These are phyloP conservation scores for Emericellopsis cladophorae DNA, from an alignment of 2,329 filamentous ascomycete genomes.

Conservation along the genomic window DNA sequence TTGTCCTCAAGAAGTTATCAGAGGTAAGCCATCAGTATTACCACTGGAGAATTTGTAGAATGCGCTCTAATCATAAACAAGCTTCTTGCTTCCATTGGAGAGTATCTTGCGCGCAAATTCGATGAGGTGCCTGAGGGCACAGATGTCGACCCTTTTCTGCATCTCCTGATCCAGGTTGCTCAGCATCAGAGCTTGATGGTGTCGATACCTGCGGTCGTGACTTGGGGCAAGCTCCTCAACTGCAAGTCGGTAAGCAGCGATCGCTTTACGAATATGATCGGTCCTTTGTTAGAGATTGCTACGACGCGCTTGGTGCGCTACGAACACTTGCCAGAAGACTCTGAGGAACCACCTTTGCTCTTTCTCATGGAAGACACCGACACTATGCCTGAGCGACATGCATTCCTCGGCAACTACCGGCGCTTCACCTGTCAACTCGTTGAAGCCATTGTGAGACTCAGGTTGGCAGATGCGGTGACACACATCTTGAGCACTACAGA, in stretches of 20 bases:
- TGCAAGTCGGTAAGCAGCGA: conserved; percentile 55
- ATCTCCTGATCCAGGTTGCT: conserved; percentile 66
- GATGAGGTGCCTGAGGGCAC: conserved; percentile 47
- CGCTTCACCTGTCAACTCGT: conserved; percentile 82
- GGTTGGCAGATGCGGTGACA: conserved; percentile 71
- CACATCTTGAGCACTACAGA: conserved; percentile 79
- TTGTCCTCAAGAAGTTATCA: conserved; percentile 84
- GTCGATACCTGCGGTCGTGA: conserved; percentile 83
- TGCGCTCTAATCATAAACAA: conserved; percentile 18
- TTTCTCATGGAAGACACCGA: conserved; percentile 92
- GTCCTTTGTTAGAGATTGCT: conserved; percentile 68
- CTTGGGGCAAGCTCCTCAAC: conserved; percentile 74
- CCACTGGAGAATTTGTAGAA: neutral
- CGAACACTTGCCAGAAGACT: conserved; percentile 73
- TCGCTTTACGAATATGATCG: conserved; percentile 51
- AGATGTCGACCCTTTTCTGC: conserved; percentile 64
- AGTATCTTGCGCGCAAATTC: conserved; percentile 71
- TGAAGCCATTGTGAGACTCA: conserved; percentile 71
- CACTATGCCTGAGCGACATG: conserved; percentile 83
- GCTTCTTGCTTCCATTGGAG: conserved; percentile 76
- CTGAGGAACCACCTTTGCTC: conserved; percentile 63
- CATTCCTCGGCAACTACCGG: conserved; percentile 90
- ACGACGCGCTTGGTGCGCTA: conserved; percentile 77
- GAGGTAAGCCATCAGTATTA: conserved; percentile 45
- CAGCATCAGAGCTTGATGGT: conserved; percentile 81